Base-by-base conservation (phyloP, 306 rosid species). In the Adenanthera pavonina region DNA sequence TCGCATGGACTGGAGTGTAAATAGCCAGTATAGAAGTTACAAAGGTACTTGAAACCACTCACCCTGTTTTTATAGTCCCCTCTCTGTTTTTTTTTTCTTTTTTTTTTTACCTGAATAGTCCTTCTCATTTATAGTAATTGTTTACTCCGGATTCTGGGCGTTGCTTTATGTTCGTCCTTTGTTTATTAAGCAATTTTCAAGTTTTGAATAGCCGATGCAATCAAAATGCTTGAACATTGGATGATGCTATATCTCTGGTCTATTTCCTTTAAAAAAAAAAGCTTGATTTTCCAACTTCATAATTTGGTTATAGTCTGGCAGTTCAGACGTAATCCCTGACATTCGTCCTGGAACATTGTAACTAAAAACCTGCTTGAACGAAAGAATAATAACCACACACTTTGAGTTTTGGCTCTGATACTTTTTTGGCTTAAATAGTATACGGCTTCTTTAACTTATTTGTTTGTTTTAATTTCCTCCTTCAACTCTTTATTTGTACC, bases 1-100 rank as follows among this genome's bases (percentile, higher is more conserved):
- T 81, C 83, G 73, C 86, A 93, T 95, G 98, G 98, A 92, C 57
- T 96, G 98, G 97, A 68, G 80, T 69, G 88, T 69, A 77, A 87
- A 76, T n/a, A 92, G 76, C 78, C 85, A 93, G 64, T 87, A 66
- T 54, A 89, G 88, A 86, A 81, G 91, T 70, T 89, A 88, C 84
- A 95, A 92, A 92, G 97, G 98, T 94, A 48, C 15, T 8, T 3
- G 15, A 34, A 41, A 43, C 52, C 46, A 11, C 76, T 35, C 20
- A 5, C 46, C 56, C 47, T 68, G 53, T 46, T 78, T 51, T 68
- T 69, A 3, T 14, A 12, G 6, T 47, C 15, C 33, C n/a, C n/a
- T n/a, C n/a, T n/a, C n/a, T n/a, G n/a, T n/a, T n/a, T n/a, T n/a
- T n/a, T n/a, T n/a, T n/a, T n/a, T n/a, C n/a, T n/a, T n/a, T n/a